A percentile compares a stretch with the other conserved stretches of the same genome.
Conservation (phyloP, 192 early-diverging fungal genomes). For the Backusella circina region DNA sequence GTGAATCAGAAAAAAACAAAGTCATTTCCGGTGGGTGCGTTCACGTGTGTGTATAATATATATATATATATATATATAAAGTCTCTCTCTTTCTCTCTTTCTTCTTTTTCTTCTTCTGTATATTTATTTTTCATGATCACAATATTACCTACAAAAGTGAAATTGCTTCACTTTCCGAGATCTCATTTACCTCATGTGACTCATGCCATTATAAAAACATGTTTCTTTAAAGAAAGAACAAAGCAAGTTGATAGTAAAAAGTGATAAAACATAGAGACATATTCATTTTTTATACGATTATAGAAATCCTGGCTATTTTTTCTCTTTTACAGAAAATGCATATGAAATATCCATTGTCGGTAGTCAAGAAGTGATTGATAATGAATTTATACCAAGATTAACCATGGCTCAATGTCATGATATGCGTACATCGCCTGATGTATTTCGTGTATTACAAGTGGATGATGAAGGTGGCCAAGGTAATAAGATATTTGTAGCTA, state of each 20-base stretch:
- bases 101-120: conserved; percentile 4
- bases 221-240: conserved; percentile 42
- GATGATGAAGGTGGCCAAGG: conserved; percentile 55
- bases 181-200: conserved; percentile 45
- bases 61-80: background rate
- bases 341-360: conserved; percentile 66
- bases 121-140: conserved; percentile 40
- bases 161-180: conserved; percentile 59
- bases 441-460: conserved; percentile 63
- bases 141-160: conserved; percentile 55
- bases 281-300: background rate
- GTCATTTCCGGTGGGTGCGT: background rate
- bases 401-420: conserved; percentile 32
- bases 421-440: conserved; percentile 49
- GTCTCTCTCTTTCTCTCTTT: background rate
- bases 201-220: conserved; percentile 58
- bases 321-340: conserved; percentile 66
- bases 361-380: conserved; percentile 47
- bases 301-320: conserved; percentile 47
- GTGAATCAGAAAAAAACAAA: background rate
- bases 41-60: background rate
- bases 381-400: conserved; percentile 48
- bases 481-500: background rate
- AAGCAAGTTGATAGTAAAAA: conserved; percentile 13
- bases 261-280: background rate